phyloP scores from a whole-genome alignment of 495 filamentous ascomycete genomes.

The Extremus antarcticus region DNA sequence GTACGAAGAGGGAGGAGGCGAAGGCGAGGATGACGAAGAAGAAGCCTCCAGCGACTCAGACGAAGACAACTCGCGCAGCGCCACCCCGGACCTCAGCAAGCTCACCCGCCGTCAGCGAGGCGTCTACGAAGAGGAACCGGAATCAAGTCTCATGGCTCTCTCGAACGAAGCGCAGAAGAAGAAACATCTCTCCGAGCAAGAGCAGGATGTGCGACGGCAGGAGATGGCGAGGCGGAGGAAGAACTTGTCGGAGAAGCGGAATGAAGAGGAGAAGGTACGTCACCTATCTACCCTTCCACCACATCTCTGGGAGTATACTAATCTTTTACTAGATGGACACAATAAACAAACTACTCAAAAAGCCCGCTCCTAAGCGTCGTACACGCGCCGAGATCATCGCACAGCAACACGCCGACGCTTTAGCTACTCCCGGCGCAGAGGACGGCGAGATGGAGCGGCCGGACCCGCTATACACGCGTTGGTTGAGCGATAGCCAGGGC shows the following conservation, averaged over 20 bases:
- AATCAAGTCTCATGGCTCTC: slow-evolving; percentile 62
- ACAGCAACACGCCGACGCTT: slow-evolving; percentile 44
- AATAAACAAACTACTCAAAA: slow-evolving; percentile 92
- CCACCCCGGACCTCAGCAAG: slow-evolving; percentile 68
- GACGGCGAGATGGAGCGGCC: slow-evolving; percentile 38
- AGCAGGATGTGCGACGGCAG: slow-evolving; percentile 84
- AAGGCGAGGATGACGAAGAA: slow-evolving; percentile 40
- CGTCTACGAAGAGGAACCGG: slow-evolving; percentile 52
- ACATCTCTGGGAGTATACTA: background rate
- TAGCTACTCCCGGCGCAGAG: slow-evolving; percentile 36
- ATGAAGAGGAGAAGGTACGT: slow-evolving; percentile 92
- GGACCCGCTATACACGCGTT: slow-evolving; percentile 63
- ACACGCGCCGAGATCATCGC: slow-evolving; percentile 40
- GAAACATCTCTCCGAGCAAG: slow-evolving; percentile 84
- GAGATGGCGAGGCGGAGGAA: slow-evolving; percentile 94
- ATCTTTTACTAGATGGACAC: slow-evolving; percentile 68
- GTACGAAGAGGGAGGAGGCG: slow-evolving; percentile 43
- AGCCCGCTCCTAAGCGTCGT: slow-evolving; percentile 81
- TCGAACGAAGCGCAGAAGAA: slow-evolving; percentile 93
- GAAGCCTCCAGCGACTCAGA: slow-evolving; percentile 45
- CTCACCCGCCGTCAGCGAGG: slow-evolving; percentile 82
- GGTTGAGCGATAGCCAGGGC: slow-evolving; percentile 62
- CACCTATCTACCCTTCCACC: background rate
- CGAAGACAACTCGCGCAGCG: slow-evolving; percentile 53
- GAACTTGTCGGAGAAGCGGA: slow-evolving; percentile 94